Evolutionary conservation across 148 eudicot species (phyloP), one percentile per base, ranked within the genome.

Genomic region (Tetragonia tetragonoides): DNA sequence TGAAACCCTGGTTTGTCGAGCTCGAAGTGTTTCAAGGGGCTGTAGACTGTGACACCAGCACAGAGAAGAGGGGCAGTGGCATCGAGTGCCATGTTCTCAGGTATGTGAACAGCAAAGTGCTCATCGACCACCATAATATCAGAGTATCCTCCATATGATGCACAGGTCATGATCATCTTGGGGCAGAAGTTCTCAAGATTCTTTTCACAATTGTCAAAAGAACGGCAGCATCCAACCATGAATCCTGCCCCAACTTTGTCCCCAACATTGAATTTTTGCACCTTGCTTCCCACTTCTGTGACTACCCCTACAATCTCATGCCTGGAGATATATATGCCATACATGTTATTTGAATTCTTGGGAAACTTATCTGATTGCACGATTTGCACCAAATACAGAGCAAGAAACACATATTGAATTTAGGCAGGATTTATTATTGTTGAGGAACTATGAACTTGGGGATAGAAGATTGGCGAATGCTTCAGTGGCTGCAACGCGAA

Each of bases 241-340:
- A 73, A 65, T 9, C 84, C 84, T 1, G 77, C 84, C 0, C 84
- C 84, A 14, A 77, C 84, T 42, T 68, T 72, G 68, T 81, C 84
- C 3, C 80, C 84, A 0, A 66, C 80, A 46, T 81, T 81, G 77
- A 79, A 74, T 10, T 79, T 79, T 16, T 54, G 20, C 18, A 79
- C 82, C 46, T 74, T 73, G 60, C 15, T 79, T 10, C 82, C 82
- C 11, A 79, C 82, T 63, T 74, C 73, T 39, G 73, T 77, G 23
- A 76, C 83, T 16, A 40, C 76, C n/a, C 79, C 84, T 44, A 72
- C 81, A 21, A 82, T 77, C 68, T 81, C 80, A 59, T 77, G 82
- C 42, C 82, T 79, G 53, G 44, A 37, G 14, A 65, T 28, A 28
- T 28, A 28, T 28, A 28, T 49, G 14, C 12, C 12, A 14, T 49